Conservation (phyloP, 1,139 yeast genomes). For the Yamadazyma conglobata region DNA sequence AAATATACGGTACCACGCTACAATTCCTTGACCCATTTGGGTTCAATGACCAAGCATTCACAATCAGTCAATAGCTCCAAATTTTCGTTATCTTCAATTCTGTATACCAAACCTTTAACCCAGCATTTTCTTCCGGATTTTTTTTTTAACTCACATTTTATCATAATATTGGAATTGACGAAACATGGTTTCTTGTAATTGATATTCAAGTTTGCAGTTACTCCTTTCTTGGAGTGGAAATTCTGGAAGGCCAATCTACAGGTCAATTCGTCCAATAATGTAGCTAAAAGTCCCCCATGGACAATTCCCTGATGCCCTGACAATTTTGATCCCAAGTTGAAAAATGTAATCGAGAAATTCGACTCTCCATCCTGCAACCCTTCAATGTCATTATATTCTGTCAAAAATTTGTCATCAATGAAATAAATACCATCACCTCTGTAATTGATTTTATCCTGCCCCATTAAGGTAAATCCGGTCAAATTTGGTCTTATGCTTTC, state of each 20-base stretch:
- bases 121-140: conserved; percentile 43
- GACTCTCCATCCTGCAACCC: conserved; percentile 12
- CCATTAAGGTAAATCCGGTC: conserved; percentile 36
- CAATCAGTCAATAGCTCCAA: conserved; percentile 33
- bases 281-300: conserved; percentile 57
- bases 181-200: conserved; percentile 39
- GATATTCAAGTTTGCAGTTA: conserved; percentile 45
- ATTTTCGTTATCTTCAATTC: conserved; percentile 16
- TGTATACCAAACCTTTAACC: conserved; percentile 39
- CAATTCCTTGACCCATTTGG: conserved; percentile 43
- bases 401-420: conserved; percentile 29
- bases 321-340: conserved; percentile 43
- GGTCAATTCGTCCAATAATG: conserved; percentile 51
- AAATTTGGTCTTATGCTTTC: conserved; percentile 29
- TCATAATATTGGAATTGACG: conserved; percentile 30
- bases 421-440: conserved; percentile 37
- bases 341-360: conserved; percentile 33
- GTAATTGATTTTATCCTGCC: conserved; percentile 33
- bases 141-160: conserved; percentile 31
- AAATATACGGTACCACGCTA: conserved; percentile 6
- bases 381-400: conserved; percentile 16
- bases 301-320: conserved; percentile 51
- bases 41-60: conserved; percentile 45
- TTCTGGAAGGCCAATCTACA: conserved; percentile 52
- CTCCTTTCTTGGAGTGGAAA: conserved; percentile 39